Evolutionary conservation across 441 rosid species (phyloP).

Genomic region (Pelargonium myrrhifolium): DNA sequence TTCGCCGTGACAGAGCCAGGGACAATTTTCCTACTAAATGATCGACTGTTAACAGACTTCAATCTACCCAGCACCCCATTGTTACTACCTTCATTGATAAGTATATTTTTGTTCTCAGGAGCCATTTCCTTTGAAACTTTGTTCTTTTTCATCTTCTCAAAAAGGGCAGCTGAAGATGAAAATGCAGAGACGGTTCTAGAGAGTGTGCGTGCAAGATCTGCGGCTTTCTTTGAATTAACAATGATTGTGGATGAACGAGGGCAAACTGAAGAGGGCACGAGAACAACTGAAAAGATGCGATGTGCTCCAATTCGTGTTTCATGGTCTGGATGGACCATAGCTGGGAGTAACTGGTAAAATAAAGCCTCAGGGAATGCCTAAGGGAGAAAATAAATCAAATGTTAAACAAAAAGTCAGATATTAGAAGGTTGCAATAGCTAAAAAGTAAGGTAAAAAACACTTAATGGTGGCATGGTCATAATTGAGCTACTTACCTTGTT

Average conservation of each 20-base stretch:
- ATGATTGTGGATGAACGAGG: conserved; percentile 42
- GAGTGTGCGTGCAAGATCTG: conserved; percentile 58
- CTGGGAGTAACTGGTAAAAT: conserved; percentile 74
- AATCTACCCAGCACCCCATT: conserved; percentile 43
- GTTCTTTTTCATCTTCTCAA: conserved; percentile 69
- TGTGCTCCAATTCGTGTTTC: conserved; percentile 78
- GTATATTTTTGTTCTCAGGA: conserved; percentile 2
- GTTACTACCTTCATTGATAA: neutral
- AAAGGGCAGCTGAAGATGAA: conserved; percentile 97
- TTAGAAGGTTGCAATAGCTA: neutral
- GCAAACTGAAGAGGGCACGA: conserved; percentile 80
- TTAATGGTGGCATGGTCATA: neutral
- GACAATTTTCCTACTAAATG: conserved; percentile 36
- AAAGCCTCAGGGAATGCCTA: conserved; percentile 86
- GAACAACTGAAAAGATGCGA: conserved; percentile 73
- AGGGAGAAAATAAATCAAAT: conserved; percentile 18
- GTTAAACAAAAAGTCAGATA: neutral
- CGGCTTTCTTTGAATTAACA: conserved; percentile 36
- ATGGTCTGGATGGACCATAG: conserved; percentile 76
- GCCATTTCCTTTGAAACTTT: conserved; percentile 31
- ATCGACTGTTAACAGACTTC: conserved; percentile 58
- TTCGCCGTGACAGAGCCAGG: conserved; percentile 25
- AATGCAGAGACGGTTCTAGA: conserved; percentile 91
- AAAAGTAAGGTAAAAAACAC: conserved; percentile 11
- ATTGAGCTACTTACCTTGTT: conserved; percentile 51